A percentile compares a stretch with the other conserved stretches of the same genome.
phyloP scores from a whole-genome alignment of 225 moss, liverwort and hornwort genomes.

The Lunularia cruciata region DNA sequence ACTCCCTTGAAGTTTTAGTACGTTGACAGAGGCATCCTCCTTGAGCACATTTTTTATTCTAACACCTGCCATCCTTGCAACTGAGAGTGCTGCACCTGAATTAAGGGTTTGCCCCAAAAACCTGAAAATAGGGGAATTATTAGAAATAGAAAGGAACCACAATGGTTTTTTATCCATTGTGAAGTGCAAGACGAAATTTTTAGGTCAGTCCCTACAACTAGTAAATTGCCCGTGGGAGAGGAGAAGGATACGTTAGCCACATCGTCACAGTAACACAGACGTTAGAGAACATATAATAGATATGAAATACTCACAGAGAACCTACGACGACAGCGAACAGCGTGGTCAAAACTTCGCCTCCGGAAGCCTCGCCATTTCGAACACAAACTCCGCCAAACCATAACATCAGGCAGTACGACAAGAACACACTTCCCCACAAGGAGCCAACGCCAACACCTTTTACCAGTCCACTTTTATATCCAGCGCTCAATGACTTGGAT shows the following conservation, averaged over 20 bases:
- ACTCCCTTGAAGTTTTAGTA: slow-evolving; percentile 24
- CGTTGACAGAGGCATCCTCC: background rate
- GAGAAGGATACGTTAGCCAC: too few relatives aligned
- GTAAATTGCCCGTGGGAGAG: too few relatives aligned
- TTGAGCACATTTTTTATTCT: background rate
- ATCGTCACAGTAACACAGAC: too few relatives aligned
- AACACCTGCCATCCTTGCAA: background rate
- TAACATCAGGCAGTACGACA: slow-evolving; percentile 4
- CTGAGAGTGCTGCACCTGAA: background rate
- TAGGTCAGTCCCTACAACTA: too few relatives aligned
- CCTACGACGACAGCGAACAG: background rate
- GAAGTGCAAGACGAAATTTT: too few relatives aligned
- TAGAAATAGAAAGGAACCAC: too few relatives aligned
- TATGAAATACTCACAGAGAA: slow-evolving; percentile 6
- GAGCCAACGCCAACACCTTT: slow-evolving; percentile 19
- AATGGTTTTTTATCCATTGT: too few relatives aligned
- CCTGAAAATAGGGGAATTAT: too few relatives aligned
- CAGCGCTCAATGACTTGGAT: background rate
- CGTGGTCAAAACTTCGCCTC: slow-evolving; percentile 1
- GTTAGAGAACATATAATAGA: too few relatives aligned
- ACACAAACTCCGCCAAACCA: slow-evolving; percentile 9
- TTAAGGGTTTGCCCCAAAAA: slow-evolving; percentile 4
- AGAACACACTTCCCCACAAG: slow-evolving; percentile 1
- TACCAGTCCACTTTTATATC: slow-evolving; percentile 9
- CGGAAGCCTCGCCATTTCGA: background rate